Evolutionary conservation across 1,284 basidiomycete species (phyloP), one percentile per base, ranked within the genome.

Genomic region (Crucibulum parvulum): DNA sequence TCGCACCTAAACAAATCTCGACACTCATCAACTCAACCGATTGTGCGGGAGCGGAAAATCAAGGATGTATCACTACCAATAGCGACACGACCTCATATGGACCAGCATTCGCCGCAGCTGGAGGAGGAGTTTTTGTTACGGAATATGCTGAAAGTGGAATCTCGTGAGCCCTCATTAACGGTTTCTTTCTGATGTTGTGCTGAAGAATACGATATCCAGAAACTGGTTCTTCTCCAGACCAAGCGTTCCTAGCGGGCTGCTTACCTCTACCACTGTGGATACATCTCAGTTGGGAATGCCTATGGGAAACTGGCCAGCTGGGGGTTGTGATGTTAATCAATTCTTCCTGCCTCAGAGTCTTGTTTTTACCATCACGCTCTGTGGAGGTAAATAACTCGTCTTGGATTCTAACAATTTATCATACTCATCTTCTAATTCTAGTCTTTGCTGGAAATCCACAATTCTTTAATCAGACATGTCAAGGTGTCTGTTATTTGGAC

Each of bases 171-270:
- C 2, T 24, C 24, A 4, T 24, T 24, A 24, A 24, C 24, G 24
- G 24, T 24, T 24, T 4, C 4, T 24, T 24, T 24, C 24, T 24
- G 24, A 24, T 4, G 24, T 24, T 24, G 4, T 24, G 4, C 24
- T 24, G 24, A 24, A 24, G 24, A 24, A 24, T 24, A 24, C 24
- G 24, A 24, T 24, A 24, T 24, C 24, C 24, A 89, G 86, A 8
- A 82, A 94, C 56, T 94, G 92, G 93, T 93, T 92, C 78, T 89
- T 91, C 75, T 74, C 81, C 78, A 84, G 92, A 43, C 72, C 82
- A 6, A 77, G 80, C 48, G 81, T 94, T 37, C 91, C 92, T 0
- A 68, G 68, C 9, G 75, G 78, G 4, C 67, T 94, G 35, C 80
- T 81, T 2, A 85, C 85, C 65, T 78, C 80, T 4, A 82, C 76